phyloP scores from a whole-genome alignment of 352 stramenopile species.

The Phytophthora europaea region DNA sequence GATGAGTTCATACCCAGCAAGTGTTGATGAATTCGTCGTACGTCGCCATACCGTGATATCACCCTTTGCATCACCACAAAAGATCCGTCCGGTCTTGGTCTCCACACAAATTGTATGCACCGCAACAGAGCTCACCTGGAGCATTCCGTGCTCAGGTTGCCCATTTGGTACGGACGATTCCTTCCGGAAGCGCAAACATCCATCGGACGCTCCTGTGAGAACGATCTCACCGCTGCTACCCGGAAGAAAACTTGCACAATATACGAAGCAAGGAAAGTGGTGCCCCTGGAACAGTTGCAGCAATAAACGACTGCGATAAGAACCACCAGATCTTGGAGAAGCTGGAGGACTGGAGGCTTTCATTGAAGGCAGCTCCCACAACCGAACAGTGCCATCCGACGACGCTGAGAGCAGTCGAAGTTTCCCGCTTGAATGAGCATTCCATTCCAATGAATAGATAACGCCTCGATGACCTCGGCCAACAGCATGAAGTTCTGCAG shows the following conservation, averaged over 20 bases:
- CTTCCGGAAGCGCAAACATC: constrained; percentile 54
- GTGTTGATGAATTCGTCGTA: background rate
- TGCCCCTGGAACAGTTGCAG: constrained; percentile 50
- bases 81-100: constrained; percentile 49
- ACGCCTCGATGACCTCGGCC: constrained; percentile 61
- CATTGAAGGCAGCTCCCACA: constrained; percentile 46
- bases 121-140: constrained; percentile 43
- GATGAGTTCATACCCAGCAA: constrained; percentile 43
- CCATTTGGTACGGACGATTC: constrained; percentile 38
- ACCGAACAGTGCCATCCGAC: constrained; percentile 61
- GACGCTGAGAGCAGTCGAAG: constrained; percentile 60
- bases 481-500: constrained; percentile 44
- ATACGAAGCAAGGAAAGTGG: constrained; percentile 75
- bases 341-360: background rate
- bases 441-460: constrained; percentile 74
- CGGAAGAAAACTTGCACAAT: constrained; percentile 68
- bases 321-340: background rate
- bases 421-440: constrained; percentile 4
- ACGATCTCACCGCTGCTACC: constrained; percentile 35
- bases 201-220: constrained; percentile 67
- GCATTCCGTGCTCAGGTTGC: constrained; percentile 16
- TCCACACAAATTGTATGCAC: constrained; percentile 69
- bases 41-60: constrained; percentile 60
- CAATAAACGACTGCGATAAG: constrained; percentile 14
- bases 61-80: constrained; percentile 66